A percentile compares a stretch with the other conserved stretches of the same genome.
phyloP scores from a whole-genome alignment of 2,329 filamentous ascomycete genomes.

The Arthrobotrys musiformis region DNA sequence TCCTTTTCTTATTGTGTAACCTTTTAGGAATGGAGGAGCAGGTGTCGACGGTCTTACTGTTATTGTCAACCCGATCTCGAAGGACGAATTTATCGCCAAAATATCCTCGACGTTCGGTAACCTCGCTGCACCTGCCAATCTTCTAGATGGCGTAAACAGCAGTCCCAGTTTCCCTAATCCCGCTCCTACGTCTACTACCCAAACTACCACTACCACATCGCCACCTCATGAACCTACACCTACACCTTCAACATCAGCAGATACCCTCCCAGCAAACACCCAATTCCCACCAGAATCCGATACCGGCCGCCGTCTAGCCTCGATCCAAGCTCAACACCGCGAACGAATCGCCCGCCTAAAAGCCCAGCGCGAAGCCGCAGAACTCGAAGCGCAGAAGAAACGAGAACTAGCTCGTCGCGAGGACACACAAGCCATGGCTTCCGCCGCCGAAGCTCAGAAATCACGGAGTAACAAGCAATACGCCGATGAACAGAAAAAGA shows the following conservation, averaged over 20 bases:
- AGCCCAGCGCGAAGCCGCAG: constrained; percentile 46
- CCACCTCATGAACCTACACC: constrained; percentile 5
- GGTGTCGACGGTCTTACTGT: constrained; percentile 43
- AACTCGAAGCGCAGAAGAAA: constrained; percentile 41
- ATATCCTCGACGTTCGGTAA: constrained; percentile 22
- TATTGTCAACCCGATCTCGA: constrained; percentile 39
- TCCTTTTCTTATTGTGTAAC: background rate
- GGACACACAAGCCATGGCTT: constrained; percentile 34
- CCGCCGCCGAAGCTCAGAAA: constrained; percentile 37
- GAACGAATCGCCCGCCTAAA: constrained; percentile 47
- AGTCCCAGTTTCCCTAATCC: constrained; percentile 34
- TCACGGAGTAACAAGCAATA: constrained; percentile 33
- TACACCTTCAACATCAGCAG: background rate
- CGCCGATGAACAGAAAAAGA: constrained; percentile 47
- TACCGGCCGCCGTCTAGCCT: constrained; percentile 36
- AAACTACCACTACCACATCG: background rate
- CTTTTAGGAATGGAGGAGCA: constrained; percentile 43
- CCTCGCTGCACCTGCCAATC: constrained; percentile 15
- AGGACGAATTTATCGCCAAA: constrained; percentile 46
- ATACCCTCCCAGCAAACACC: constrained; percentile 34
- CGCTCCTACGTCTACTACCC: background rate
- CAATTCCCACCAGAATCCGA: constrained; percentile 47
- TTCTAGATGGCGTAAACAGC: constrained; percentile 50
- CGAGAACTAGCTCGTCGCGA: constrained; percentile 27
- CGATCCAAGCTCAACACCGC: constrained; percentile 48